These are phyloP conservation scores for Mrakiaceae sp. DNA, from an alignment of 1,284 basidiomycete genomes.

Conservation along the genomic window DNA sequence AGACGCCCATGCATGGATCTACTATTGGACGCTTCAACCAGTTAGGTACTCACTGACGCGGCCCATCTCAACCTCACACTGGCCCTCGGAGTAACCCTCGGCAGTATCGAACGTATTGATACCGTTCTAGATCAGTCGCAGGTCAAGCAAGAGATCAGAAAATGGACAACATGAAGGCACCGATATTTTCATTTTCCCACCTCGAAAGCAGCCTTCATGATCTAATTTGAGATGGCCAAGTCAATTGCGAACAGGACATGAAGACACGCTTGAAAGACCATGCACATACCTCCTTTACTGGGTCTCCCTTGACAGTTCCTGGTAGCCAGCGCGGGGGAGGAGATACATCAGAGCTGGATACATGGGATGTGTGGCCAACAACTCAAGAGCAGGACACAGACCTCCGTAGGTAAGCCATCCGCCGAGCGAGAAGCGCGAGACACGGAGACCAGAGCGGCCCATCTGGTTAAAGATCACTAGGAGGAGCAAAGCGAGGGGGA, in stretches of 20 bases:
- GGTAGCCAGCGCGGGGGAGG: too few species aligned
- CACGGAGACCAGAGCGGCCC: conserved; percentile 11
- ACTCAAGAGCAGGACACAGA: too few species aligned
- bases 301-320: conserved; percentile 51
- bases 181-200: neutral
- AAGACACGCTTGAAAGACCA: neutral
- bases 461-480: conserved; percentile 1
- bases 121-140: conserved; percentile 18
- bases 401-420: conserved; percentile 53
- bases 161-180: conserved; percentile 8
- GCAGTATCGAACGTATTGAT: conserved; percentile 51
- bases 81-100: conserved; percentile 56
- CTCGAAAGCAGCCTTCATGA: conserved; percentile 43
- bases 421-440: conserved; percentile 7
- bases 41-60: neutral
- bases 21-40: neutral
- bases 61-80: conserved; percentile 57
- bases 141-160: neutral
- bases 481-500: neutral
- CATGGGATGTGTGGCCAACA: too few species aligned
- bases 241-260: neutral
- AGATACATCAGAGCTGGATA: too few species aligned
- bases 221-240: conserved; percentile 13
- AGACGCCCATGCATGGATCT: neutral
- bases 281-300: conserved; percentile 43